A percentile compares a stretch with the other conserved stretches of the same genome.
Conservation (phyloP, 768 basidiomycete genomes). For the Ramaria sp. region DNA sequence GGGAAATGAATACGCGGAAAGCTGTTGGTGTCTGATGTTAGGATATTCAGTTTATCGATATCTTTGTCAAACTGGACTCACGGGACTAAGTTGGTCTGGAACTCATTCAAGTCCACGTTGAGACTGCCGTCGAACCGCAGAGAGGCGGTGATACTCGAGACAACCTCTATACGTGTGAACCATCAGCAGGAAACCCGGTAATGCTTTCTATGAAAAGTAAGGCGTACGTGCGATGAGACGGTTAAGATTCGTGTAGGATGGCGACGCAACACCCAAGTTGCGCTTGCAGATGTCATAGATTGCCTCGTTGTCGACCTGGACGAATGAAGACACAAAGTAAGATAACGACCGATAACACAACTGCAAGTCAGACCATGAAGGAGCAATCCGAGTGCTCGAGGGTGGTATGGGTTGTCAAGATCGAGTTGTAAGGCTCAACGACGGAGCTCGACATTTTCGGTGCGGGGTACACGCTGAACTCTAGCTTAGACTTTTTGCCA, state of each 20-base stretch:
- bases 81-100: constrained; percentile 62
- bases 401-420: constrained; percentile 95
- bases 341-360: neutral
- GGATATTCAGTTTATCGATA: neutral
- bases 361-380: constrained; percentile 63
- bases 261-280: constrained; percentile 45
- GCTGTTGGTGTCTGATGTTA: constrained; percentile 15
- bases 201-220: neutral
- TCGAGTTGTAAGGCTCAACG: constrained; percentile 97
- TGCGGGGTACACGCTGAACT: constrained; percentile 95
- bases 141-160: constrained; percentile 33
- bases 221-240: constrained; percentile 43
- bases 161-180: constrained; percentile 45
- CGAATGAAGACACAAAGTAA: neutral
- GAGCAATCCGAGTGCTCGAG: constrained; percentile 99
- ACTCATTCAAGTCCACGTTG: constrained; percentile 58
- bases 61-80: constrained; percentile 15
- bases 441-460: constrained; percentile 90
- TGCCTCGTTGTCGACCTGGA: constrained; percentile 75
- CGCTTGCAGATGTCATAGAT: constrained; percentile 54
- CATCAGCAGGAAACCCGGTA: constrained; percentile 23
- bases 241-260: constrained; percentile 57
- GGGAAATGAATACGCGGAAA: constrained; percentile 65
- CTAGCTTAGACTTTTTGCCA: constrained; percentile 97
- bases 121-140: constrained; percentile 54